Percentiles rank a stretch among this genome's conserved stretches.
Conservation (phyloP, 73 alveolate species). For the Paramecium pentaurelia region DNA sequence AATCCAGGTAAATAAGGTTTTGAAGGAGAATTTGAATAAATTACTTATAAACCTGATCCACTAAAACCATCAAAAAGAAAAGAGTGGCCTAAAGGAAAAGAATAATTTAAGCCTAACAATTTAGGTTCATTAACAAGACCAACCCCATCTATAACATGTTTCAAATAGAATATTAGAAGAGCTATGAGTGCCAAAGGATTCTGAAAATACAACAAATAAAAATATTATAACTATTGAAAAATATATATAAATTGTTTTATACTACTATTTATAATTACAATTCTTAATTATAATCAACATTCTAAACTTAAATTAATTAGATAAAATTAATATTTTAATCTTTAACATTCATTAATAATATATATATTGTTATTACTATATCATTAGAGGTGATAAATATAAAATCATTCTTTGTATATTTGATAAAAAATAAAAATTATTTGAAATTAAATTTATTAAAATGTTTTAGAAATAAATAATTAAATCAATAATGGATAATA, state of each 20-base stretch:
- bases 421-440: too few species aligned
- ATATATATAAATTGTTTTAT: neutral
- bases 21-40: neutral
- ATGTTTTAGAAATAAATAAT: too few species aligned
- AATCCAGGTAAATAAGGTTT: neutral
- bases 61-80: neutral
- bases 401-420: too few species aligned
- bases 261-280: too few species aligned
- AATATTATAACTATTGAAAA: neutral
- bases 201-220: neutral
- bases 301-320: neutral
- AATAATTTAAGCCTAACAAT: slow-evolving; percentile 20
- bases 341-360: too few species aligned
- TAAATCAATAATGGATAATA: too few species aligned
- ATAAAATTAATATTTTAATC: neutral
- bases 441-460: too few species aligned
- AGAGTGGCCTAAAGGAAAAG: slow-evolving; percentile 29
- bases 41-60: slow-evolving; percentile 22
- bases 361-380: too few species aligned
- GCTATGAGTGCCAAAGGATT: slow-evolving; percentile 35
- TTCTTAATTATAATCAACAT: neutral
- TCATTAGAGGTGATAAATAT: too few species aligned
- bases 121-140: slow-evolving; percentile 25
- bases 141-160: slow-evolving; percentile 15
- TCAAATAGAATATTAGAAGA: neutral